These are phyloP conservation scores for Coniella lustricola DNA, from an alignment of 2,329 filamentous ascomycete species.

Conservation along the genomic window DNA sequence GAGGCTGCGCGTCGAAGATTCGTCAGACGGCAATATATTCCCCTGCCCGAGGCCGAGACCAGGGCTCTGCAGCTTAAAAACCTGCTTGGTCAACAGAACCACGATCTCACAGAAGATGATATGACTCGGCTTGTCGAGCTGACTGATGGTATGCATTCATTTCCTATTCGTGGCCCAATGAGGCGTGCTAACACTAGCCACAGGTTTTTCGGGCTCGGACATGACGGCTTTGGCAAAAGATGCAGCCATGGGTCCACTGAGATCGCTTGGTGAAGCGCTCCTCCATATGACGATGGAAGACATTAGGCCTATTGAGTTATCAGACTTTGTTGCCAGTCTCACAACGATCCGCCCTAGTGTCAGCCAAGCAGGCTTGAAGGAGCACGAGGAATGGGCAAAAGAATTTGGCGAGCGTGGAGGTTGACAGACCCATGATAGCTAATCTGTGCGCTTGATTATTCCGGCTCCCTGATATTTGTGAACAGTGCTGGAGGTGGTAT, in stretches of 20 bases:
- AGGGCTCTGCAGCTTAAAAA: conserved; percentile 71
- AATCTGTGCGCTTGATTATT: background rate
- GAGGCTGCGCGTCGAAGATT: conserved; percentile 88
- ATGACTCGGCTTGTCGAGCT: conserved; percentile 66
- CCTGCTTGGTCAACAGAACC: conserved; percentile 80
- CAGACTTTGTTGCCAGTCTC: conserved; percentile 80
- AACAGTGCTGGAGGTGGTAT: background rate
- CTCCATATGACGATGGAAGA: conserved; percentile 91
- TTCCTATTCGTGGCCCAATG: background rate
- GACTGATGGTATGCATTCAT: conserved; percentile 67
- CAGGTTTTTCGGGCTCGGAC: conserved; percentile 95
- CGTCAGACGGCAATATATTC: conserved; percentile 91
- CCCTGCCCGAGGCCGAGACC: conserved; percentile 78
- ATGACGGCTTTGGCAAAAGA: conserved; percentile 96
- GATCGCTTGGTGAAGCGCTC: conserved; percentile 82
- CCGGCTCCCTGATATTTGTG: background rate
- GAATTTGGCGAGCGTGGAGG: conserved; percentile 91
- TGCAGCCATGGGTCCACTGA: conserved; percentile 91
- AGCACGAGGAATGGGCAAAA: conserved; percentile 90
- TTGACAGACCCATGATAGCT: conserved; percentile 29
- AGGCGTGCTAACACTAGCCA: conserved; percentile 8
- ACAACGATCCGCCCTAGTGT: conserved; percentile 84
- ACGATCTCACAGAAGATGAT: conserved; percentile 64
- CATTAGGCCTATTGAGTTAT: conserved; percentile 76
- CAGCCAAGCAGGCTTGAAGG: conserved; percentile 71